A percentile compares a stretch with the other conserved stretches of the same genome.
phyloP scores from a whole-genome alignment of 2,329 filamentous ascomycete species.

The Nannizzia gypsea region DNA sequence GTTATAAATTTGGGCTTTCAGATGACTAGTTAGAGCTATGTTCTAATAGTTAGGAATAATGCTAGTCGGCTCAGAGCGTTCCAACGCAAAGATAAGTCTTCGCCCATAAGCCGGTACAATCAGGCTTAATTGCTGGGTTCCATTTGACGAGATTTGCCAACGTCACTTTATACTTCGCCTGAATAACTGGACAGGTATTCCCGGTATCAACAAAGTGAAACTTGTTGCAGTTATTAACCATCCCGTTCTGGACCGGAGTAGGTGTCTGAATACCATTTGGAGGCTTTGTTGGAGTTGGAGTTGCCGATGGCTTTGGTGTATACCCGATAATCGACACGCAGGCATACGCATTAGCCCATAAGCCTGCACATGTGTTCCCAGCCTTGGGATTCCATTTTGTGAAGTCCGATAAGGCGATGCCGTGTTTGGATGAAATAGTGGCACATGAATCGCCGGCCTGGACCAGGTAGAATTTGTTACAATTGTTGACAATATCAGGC shows the following conservation, averaged over 20 bases:
- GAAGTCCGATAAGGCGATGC: conserved; percentile 14
- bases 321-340: not conserved
- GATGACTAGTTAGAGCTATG: too few species aligned
- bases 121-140: not conserved
- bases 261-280: not conserved
- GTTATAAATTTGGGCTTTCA: too few species aligned
- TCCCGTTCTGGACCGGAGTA: not conserved
- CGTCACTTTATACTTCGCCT: not conserved
- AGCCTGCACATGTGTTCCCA: conserved; percentile 11
- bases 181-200: not conserved
- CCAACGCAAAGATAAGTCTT: not conserved
- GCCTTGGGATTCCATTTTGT: conserved; percentile 18
- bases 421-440: conserved; percentile 15
- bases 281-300: not conserved
- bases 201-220: not conserved
- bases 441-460: conserved; percentile 16
- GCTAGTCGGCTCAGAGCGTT: not conserved
- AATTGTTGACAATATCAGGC: conserved; percentile 14
- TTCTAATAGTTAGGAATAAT: too few species aligned
- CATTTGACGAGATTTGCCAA: not conserved
- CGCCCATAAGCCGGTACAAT: not conserved
- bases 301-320: not conserved
- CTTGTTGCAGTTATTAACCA: not conserved
- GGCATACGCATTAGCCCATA: not conserved
- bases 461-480: conserved; percentile 9